Conservation (phyloP, 495 filamentous ascomycete species). For the Achaetomiella virescens region DNA sequence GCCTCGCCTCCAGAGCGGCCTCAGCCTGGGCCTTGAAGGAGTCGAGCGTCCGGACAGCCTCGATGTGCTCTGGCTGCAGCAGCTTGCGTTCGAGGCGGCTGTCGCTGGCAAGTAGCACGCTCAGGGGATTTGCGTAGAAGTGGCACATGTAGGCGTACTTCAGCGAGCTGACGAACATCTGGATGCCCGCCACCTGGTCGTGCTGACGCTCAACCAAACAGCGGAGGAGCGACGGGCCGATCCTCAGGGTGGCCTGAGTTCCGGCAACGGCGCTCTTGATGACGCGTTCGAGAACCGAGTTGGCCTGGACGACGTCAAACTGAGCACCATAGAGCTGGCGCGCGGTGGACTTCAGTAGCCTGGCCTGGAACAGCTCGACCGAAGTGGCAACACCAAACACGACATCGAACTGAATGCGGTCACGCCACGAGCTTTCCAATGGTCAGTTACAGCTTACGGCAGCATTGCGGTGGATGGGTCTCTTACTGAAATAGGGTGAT, state of each 20-base stretch:
- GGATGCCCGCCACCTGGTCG: slow-evolving; percentile 82
- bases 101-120: slow-evolving; percentile 52
- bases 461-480: not conserved
- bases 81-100: slow-evolving; percentile 27
- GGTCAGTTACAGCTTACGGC: slow-evolving; percentile 2
- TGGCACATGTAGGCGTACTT: slow-evolving; percentile 97
- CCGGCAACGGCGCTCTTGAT: slow-evolving; percentile 63
- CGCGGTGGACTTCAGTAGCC: slow-evolving; percentile 69
- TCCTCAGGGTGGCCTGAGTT: slow-evolving; percentile 48
- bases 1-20: slow-evolving; percentile 28
- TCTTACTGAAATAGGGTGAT: slow-evolving; percentile 70
- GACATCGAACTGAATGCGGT: slow-evolving; percentile 84
- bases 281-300: slow-evolving; percentile 69
- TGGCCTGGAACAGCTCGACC: slow-evolving; percentile 78
- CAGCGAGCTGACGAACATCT: slow-evolving; percentile 67
- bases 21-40: slow-evolving; percentile 63
- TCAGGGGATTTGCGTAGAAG: slow-evolving; percentile 88
- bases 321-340: slow-evolving; percentile 65
- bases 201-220: slow-evolving; percentile 69
- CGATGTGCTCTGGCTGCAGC: slow-evolving; percentile 54
- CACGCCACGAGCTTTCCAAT: slow-evolving; percentile 65
- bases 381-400: slow-evolving; percentile 89
- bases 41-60: slow-evolving; percentile 68
- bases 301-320: slow-evolving; percentile 76
- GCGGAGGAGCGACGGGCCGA: slow-evolving; percentile 61